These are phyloP conservation scores for Brassica napus DNA, from an alignment of 345 rosid species.

Conservation along the genomic window Da-Ae NC_063444.1:12648001-12648500, in stretches of 20 bases:
- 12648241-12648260: constrained; percentile 37
- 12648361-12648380: constrained; percentile 12
- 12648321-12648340: constrained; percentile 5
- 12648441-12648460: not conserved
- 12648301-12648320: constrained; percentile 19
- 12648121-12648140: constrained; percentile 29
- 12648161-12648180: constrained; percentile 17
- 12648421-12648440: not conserved
- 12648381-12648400: not conserved
- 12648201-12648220: constrained; percentile 12
- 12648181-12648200: constrained; percentile 19
- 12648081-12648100: not conserved
- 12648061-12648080: constrained; percentile 27
- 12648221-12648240: constrained; percentile 34
- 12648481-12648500: constrained; percentile 1
- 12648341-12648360: constrained; percentile 25
- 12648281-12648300: constrained; percentile 22
- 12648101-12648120: constrained; percentile 24
- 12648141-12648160: constrained; percentile 21
- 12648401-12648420: not conserved
- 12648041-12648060: constrained; percentile 25
- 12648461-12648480: constrained; percentile 16
- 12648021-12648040: constrained; percentile 28
- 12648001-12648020: constrained; percentile 33
- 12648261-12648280: constrained; percentile 22